Conservation (phyloP, 257 asterid species). For the Primulina tabacum region DNA sequence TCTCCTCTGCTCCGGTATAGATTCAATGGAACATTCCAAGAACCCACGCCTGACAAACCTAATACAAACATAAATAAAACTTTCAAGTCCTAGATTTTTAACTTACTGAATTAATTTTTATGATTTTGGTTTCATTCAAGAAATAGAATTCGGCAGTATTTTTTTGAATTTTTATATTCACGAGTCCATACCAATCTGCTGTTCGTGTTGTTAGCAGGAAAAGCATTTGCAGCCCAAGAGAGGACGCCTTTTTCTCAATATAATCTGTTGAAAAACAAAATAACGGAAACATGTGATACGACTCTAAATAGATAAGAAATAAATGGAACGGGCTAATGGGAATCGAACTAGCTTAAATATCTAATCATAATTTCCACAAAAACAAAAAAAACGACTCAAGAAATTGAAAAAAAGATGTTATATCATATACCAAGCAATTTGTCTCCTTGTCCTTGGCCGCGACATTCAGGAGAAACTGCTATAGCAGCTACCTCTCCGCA, state of each 20-base stretch:
- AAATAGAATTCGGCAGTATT: too few species aligned
- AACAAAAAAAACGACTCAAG: neutral
- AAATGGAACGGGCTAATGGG: neutral
- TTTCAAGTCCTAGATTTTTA: too few species aligned
- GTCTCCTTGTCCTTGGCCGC: constrained; percentile 98
- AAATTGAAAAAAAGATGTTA: constrained; percentile 7
- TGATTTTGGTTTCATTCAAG: neutral
- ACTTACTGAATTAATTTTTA: neutral
- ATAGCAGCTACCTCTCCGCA: constrained; percentile 98
- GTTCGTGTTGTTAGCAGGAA: constrained; percentile 93
- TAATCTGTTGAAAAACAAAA: constrained; percentile 51
- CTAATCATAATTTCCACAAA: neutral
- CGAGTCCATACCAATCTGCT: constrained; percentile 70
- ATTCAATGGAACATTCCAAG: constrained; percentile 65
- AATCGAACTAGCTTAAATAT: neutral
- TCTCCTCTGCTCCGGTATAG: constrained; percentile 72
- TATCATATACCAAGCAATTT: constrained; percentile 77
- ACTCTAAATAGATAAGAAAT: constrained; percentile 10
- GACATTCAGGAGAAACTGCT: constrained; percentile 98
- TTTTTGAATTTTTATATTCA: too few species aligned
- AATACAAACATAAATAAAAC: neutral
- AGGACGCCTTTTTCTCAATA: constrained; percentile 86
- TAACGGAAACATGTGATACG: neutral
- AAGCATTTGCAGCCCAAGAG: constrained; percentile 70
- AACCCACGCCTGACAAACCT: constrained; percentile 99